Conservation (phyloP, 352 stramenopile genomes). For the Phytopythium ostracodes region DNA sequence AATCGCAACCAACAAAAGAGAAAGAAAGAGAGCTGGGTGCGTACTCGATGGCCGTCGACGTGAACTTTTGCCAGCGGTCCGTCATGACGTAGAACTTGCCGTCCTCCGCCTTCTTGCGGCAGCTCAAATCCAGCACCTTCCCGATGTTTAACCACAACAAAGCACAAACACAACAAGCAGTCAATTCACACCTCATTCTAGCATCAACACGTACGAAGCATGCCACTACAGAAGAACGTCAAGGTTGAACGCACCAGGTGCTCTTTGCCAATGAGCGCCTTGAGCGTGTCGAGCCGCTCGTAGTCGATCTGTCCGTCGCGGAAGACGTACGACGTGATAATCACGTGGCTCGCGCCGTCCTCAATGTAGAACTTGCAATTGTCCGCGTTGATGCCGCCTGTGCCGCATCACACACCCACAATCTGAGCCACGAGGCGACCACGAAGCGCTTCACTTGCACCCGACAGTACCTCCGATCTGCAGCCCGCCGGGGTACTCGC, state of each 20-base stretch:
- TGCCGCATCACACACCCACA: not conserved
- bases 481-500: slow-evolving; percentile 89
- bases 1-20: not conserved
- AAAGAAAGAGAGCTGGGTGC: not conserved
- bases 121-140: slow-evolving; percentile 95
- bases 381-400: slow-evolving; percentile 87
- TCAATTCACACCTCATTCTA: not conserved
- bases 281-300: slow-evolving; percentile 61
- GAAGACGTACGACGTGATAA: slow-evolving; percentile 98
- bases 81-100: slow-evolving; percentile 94
- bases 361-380: slow-evolving; percentile 95
- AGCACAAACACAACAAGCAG: not conserved
- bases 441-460: not conserved
- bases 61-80: slow-evolving; percentile 97
- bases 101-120: slow-evolving; percentile 85
- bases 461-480: slow-evolving; percentile 89
- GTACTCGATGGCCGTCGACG: slow-evolving; percentile 88
- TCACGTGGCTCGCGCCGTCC: slow-evolving; percentile 96
- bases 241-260: slow-evolving; percentile 33
- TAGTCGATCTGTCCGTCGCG: slow-evolving; percentile 90
- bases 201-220: not conserved
- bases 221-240: not conserved
- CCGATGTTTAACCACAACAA: not conserved
- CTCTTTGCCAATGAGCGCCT: slow-evolving; percentile 70
- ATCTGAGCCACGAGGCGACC: not conserved